A percentile compares a stretch with the other conserved stretches of the same genome.
Conservation (phyloP, 345 rosid genomes). For the Rubroshorea leprosula region DNA sequence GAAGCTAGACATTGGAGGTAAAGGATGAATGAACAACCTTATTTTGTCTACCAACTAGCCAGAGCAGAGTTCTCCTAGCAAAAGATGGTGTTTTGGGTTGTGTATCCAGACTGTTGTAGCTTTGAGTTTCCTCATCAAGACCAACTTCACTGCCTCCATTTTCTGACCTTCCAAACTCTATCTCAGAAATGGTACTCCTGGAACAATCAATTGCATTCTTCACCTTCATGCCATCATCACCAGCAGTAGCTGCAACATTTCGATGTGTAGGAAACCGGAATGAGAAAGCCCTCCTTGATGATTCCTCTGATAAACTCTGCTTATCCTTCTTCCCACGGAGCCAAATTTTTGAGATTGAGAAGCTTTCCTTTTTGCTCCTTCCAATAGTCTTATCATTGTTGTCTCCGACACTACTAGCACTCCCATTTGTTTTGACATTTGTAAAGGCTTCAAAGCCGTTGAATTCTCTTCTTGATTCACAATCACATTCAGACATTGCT, state of each 20-base stretch:
- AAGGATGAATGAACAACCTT: conserved; percentile 84
- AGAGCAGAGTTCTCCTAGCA: conserved; percentile 86
- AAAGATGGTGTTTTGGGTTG: conserved; percentile 77
- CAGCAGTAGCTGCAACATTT: no score
- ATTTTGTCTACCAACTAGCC: conserved; percentile 89
- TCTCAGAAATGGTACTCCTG: conserved; percentile 38
- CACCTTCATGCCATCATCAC: no score
- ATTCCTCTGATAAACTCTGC: conserved; percentile 35
- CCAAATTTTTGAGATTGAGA: conserved; percentile 90
- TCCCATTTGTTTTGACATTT: no score
- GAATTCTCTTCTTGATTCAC: conserved; percentile 61
- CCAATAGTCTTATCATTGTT: conserved; percentile 24
- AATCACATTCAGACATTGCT: conserved; percentile 62
- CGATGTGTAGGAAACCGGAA: conserved; percentile 58
- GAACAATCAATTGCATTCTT: no score
- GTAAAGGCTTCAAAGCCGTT: conserved; percentile 34
- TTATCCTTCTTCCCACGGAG: conserved; percentile 60
- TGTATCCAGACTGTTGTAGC: conserved; percentile 31
- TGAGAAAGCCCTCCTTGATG: conserved; percentile 64
- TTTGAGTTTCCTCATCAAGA: conserved; percentile 47
- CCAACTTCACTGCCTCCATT: no score
- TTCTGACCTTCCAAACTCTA: conserved; percentile 34
- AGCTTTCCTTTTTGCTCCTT: conserved; percentile 54
- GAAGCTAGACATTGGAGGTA: conserved; percentile 36
- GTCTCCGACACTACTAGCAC: no score